Base-by-base conservation (phyloP, 129 eudicot genomes). In the Scalesia atractyloides region DNA sequence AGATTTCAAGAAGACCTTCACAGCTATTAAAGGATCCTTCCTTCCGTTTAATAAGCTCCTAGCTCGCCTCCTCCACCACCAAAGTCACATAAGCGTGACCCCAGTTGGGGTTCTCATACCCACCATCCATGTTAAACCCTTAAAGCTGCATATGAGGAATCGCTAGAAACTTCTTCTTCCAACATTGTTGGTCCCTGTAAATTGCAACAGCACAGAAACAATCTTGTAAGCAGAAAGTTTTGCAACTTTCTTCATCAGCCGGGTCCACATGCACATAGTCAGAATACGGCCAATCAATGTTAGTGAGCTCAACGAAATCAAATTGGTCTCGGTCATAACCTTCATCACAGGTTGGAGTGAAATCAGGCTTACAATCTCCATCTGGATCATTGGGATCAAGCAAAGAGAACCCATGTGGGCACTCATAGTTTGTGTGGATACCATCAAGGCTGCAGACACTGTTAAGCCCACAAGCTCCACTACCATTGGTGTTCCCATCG, bases 121-220 rank as follows among this genome's bases (percentile, higher is more conserved):
- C 2, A 24, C 26, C 26, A 24, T 24, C 26, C 26, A 24, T 24
- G 26, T 24, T 24, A 24, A 24, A 24, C 26, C 26, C 26, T 24
- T 24, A 1, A 24, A 24, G 26, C 26, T 24, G 26, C 26, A 24
- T 24, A 24, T 24, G 26, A 24, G 26, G 26, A 24, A 24, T 24
- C 26, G 26, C 26, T 26, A 34, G 34, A 54, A 54, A 15, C 61
- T 19, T 54, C 34, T 54, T 54, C 9, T 54, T 54, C 61, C 61
- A 54, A 54, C 61, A 54, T 54, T 19, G 9, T 11, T 2, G 0
- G 30, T 19, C 30, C 34, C 61, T 9, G 7, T 54, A 54, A 54
- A 54, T 20, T 20, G 61, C 61, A 54, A 20, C 61, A 54, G 33
- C 61, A 54, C 61, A 54, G 12, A 54, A 54, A 54, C 61, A 54